A percentile compares a stretch with the other conserved stretches of the same genome.
phyloP scores from a whole-genome alignment of 768 basidiomycete genomes.

The Leccinum disarticulatum region DNA sequence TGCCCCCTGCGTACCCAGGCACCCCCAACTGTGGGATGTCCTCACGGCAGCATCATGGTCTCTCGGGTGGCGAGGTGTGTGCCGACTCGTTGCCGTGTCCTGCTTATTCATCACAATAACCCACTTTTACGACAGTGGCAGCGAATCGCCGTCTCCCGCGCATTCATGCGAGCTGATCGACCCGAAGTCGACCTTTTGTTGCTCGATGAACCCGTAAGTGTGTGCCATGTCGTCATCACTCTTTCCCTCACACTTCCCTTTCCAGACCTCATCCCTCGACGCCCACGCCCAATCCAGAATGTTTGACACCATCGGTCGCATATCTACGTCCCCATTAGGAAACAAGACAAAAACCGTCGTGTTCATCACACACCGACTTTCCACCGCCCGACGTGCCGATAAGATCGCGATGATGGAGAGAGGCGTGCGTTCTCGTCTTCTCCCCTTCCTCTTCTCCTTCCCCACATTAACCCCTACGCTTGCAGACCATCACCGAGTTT shows the following conservation, averaged over 20 bases:
- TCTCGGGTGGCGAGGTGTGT: constrained; percentile 83
- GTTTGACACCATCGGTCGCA: constrained; percentile 69
- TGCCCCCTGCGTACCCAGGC: constrained; percentile 36
- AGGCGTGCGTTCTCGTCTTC: constrained; percentile 45
- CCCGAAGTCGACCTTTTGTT: constrained; percentile 76
- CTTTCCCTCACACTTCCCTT: constrained; percentile 1
- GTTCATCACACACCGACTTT: constrained; percentile 82
- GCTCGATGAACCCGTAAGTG: constrained; percentile 80
- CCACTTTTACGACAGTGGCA: constrained; percentile 63
- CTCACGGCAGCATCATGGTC: constrained; percentile 52
- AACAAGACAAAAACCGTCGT: constrained; percentile 69
- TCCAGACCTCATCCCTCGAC: constrained; percentile 76
- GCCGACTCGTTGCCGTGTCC: constrained; percentile 2
- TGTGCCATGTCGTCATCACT: constrained; percentile 4
- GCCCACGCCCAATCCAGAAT: constrained; percentile 78
- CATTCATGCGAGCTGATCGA: constrained; percentile 80
- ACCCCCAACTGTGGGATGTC: constrained; percentile 31
- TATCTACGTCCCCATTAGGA: constrained; percentile 57
- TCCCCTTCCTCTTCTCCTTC: constrained; percentile 6
- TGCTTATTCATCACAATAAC: constrained; percentile 16
- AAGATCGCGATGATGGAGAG: constrained; percentile 86
- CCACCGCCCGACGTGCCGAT: constrained; percentile 79
- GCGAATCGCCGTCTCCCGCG: constrained; percentile 79
- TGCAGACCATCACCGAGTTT: constrained; percentile 71
- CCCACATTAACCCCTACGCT: constrained; percentile 16